Conservation (phyloP, 352 stramenopile species). For the Phytophthora syringae region DNA sequence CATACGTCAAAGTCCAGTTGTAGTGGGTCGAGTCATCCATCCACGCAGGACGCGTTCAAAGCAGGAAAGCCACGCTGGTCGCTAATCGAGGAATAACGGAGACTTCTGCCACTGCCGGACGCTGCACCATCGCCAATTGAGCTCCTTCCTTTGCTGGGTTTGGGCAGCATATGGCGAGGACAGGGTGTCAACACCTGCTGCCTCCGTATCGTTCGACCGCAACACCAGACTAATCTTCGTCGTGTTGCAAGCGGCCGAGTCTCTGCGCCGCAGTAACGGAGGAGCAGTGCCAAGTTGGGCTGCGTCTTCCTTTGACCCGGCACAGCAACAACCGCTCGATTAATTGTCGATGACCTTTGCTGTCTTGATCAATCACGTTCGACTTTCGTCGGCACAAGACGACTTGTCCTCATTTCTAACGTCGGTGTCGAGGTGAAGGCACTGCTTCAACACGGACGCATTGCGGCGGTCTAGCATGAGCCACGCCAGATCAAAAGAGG, state of each 20-base stretch:
- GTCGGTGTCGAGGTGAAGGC: conserved; percentile 9
- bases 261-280: conserved; percentile 10
- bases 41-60: conserved; percentile 24
- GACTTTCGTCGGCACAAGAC: not conserved
- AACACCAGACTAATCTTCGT: conserved; percentile 22
- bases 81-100: conserved; percentile 32
- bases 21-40: conserved; percentile 60
- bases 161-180: conserved; percentile 22
- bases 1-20: conserved; percentile 69
- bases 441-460: conserved; percentile 32
- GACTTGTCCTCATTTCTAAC: not conserved
- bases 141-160: conserved; percentile 26
- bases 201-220: conserved; percentile 10
- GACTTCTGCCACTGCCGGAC: conserved; percentile 14
- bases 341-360: not conserved
- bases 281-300: conserved; percentile 17
- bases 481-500: conserved; percentile 22
- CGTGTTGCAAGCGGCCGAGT: conserved; percentile 12
- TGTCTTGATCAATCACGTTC: no score
- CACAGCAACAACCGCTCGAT: conserved; percentile 5
- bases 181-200: conserved; percentile 19
- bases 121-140: conserved; percentile 36
- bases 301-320: conserved; percentile 12
- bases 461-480: conserved; percentile 40
- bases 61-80: not conserved